A percentile compares a stretch with the other conserved stretches of the same genome.
Conservation (phyloP, 2,329 filamentous ascomycete species). For the Monosporascus sp. region DNA sequence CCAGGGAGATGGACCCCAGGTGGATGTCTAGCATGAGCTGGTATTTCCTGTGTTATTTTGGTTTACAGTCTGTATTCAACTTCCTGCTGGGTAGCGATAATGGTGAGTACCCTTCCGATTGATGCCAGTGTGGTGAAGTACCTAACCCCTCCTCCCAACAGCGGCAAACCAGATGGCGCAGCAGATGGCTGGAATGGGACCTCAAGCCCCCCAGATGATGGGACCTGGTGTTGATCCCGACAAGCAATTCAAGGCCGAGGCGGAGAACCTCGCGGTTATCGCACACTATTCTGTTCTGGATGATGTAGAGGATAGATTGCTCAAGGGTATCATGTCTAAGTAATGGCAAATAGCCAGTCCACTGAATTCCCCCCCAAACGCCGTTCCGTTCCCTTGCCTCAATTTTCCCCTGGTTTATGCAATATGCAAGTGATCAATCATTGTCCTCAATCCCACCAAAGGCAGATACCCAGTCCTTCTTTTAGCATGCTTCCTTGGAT, state of each 20-base stretch:
- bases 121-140: constrained; percentile 9
- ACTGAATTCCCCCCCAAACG: constrained; percentile 5
- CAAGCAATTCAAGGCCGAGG: constrained; percentile 89
- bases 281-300: constrained; percentile 91
- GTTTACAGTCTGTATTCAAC: constrained; percentile 93
- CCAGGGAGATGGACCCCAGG: constrained; percentile 90
- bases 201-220: constrained; percentile 69
- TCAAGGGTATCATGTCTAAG: constrained; percentile 49
- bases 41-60: constrained; percentile 98
- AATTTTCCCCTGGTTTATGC: constrained; percentile 3
- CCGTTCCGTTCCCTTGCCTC: constrained; percentile 4
- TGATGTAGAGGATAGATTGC: constrained; percentile 77
- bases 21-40: constrained; percentile 99
- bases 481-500: constrained; percentile 62
- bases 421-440: constrained; percentile 10
- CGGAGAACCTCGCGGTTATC: constrained; percentile 91
- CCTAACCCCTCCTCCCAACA: constrained; percentile 36
- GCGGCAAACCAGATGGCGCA: constrained; percentile 89
- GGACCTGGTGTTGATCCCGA: constrained; percentile 90
- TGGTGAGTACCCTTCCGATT: constrained; percentile 50
- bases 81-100: constrained; percentile 96
- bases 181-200: constrained; percentile 72
- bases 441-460: constrained; percentile 54
- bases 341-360: constrained; percentile 12
- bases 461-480: constrained; percentile 55